Evolutionary conservation across 148 eudicot genomes (phyloP).

Genomic region (Bassia scoparia): DNA sequence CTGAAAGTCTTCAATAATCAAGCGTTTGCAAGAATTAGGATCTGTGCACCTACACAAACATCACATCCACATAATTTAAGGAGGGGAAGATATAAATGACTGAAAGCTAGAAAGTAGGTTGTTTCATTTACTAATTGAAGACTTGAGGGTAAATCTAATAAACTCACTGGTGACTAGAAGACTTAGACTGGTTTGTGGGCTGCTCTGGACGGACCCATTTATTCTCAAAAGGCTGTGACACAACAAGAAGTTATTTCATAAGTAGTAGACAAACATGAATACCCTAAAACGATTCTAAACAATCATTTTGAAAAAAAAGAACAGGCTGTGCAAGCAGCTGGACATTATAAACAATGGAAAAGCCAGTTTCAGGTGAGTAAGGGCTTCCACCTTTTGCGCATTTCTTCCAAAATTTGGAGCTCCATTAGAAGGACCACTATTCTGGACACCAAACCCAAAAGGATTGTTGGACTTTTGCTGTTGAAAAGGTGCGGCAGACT

Average conservation of each 20-base stretch:
- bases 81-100: not conserved
- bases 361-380: slow-evolving; percentile 4
- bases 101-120: not conserved
- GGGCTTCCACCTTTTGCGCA: slow-evolving; percentile 50
- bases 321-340: not conserved
- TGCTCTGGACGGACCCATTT: slow-evolving; percentile 77
- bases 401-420: slow-evolving; percentile 38
- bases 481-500: slow-evolving; percentile 46
- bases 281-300: not conserved
- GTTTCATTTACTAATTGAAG: not conserved
- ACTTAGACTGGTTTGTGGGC: slow-evolving; percentile 51
- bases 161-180: slow-evolving; percentile 65
- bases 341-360: not conserved
- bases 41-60: slow-evolving; percentile 69
- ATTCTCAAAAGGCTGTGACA: slow-evolving; percentile 78
- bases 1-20: slow-evolving; percentile 63
- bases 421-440: slow-evolving; percentile 41
- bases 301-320: not conserved
- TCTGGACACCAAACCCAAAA: slow-evolving; percentile 81
- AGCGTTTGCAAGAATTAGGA: slow-evolving; percentile 67
- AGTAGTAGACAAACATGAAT: not conserved
- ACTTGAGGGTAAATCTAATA: not conserved
- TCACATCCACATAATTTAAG: slow-evolving; percentile 20
- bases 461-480: slow-evolving; percentile 67
- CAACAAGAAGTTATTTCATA: slow-evolving; percentile 13